A percentile compares a stretch with the other conserved stretches of the same genome.
phyloP scores from a whole-genome alignment of 148 eudicot species.

The Chenopodium quinoa region DNA sequence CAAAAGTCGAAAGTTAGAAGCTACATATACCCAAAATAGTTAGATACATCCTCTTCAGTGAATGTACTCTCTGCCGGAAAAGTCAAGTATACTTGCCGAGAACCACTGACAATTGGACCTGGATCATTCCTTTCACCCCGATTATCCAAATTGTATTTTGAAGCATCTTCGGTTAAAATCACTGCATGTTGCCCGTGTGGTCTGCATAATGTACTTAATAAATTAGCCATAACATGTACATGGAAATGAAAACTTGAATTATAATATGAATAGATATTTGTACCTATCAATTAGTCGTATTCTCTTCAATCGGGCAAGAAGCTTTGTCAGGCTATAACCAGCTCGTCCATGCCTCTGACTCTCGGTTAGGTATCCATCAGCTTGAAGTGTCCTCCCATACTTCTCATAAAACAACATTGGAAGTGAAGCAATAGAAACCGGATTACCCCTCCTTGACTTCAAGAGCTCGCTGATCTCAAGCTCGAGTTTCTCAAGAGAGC shows the following conservation, averaged over 20 bases:
- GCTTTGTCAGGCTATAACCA: conserved; percentile 65
- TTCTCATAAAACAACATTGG: conserved; percentile 51
- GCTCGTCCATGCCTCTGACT: conserved; percentile 71
- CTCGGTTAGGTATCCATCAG: conserved; percentile 67
- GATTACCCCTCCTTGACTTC: conserved; percentile 42
- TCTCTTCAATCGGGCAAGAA: conserved; percentile 52
- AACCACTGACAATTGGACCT: conserved; percentile 50
- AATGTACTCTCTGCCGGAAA: conserved; percentile 70
- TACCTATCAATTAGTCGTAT: conserved; percentile 54
- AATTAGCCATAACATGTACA: not conserved
- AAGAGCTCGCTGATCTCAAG: conserved; percentile 48
- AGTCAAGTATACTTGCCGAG: conserved; percentile 62
- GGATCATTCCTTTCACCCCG: conserved; percentile 51
- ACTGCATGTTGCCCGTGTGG: conserved; percentile 65
- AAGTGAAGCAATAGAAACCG: conserved; percentile 56
- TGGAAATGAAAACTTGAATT: not conserved
- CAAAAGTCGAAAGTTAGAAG: not conserved
- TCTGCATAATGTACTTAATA: conserved; percentile 27
- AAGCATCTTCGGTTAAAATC: conserved; percentile 56
- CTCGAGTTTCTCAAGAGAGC: conserved; percentile 50
- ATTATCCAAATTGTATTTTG: conserved; percentile 38
- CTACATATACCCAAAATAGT: conserved; percentile 49
- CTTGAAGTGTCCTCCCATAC: conserved; percentile 52
- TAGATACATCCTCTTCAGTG: conserved; percentile 55
- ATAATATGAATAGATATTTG: not conserved